Base-by-base conservation (phyloP, 2,329 filamentous ascomycete genomes). In the Coleophoma eucalyptorum region DNA sequence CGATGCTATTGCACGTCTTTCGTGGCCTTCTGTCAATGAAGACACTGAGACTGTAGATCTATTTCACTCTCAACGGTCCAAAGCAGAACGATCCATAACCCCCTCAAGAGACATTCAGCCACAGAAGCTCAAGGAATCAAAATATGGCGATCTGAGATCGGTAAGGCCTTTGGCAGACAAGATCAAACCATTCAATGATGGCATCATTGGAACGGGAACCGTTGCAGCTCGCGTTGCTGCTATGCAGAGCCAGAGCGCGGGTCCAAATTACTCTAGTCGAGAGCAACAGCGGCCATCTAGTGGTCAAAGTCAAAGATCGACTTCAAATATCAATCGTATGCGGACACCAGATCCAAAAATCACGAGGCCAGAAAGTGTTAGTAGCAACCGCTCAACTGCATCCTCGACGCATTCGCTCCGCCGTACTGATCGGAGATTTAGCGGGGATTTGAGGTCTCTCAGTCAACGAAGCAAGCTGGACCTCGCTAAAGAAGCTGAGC, bases 391-490 rank as follows among this genome's bases (percentile, higher is more conserved):
- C 55, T 81, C 67, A 49, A 43, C 44, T 54, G 64, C 77, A 63
- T 71, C 67, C 66, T 67, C 75, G 56, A 87, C 85, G 53, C 87
- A 86, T 56, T 84, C 87, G 44, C 78, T 94, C 54, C 81, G 90
- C 62, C 82, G 89, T 56, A 79, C 81, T 56, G 83, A 86, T 60
- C 75, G 78, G 46, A 79, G 76, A 67, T 65, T 85, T 68, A 92
- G 88, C 78, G 86, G 87, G 69, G 89, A 95, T 76, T 77, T 95
- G 62, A 75, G 87, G 72, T 81, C 80, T 60, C 81, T 82, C 60
- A 82, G 82, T 70, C 80, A 80, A 78, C 79, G 63, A 55, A 72
- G 70, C 62, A 65, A 65, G 51, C 59, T 67, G 61, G 70, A 67
- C 58, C 66, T 67, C 61, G 61, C 62, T 58, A 67, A 63, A 55